A percentile compares a stretch with the other conserved stretches of the same genome.
Evolutionary conservation across 2,329 filamentous ascomycete genomes (phyloP).

Genomic region (Plenodomus biglobosus): DNA sequence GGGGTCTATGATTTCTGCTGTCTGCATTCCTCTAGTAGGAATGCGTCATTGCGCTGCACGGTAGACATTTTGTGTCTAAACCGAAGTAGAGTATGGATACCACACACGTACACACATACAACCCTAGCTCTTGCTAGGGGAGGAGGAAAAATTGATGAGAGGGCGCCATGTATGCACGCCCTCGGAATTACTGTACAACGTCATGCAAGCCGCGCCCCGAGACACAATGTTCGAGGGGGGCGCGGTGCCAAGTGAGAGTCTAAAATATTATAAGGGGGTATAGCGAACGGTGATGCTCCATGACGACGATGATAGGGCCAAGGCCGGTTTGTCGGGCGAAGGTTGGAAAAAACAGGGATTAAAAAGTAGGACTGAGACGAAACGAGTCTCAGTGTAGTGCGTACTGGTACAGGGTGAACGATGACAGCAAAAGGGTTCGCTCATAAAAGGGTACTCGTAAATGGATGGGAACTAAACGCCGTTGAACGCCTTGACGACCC

Average conservation of each 20-base stretch:
- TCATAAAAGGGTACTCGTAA: slow-evolving; percentile 31
- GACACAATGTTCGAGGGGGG: slow-evolving; percentile 11
- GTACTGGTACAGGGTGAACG: slow-evolving; percentile 38
- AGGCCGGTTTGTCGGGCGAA: slow-evolving; percentile 14
- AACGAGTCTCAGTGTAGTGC: slow-evolving; percentile 8
- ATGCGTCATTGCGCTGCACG: slow-evolving; percentile 31
- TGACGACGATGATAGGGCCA: slow-evolving; percentile 20
- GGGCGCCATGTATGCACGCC: slow-evolving; percentile 7
- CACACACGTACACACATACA: too few relatives aligned
- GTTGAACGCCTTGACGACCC: slow-evolving; percentile 21
- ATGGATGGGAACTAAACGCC: slow-evolving; percentile 21
- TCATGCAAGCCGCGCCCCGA: slow-evolving; percentile 30
- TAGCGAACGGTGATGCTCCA: slow-evolving; percentile 40
- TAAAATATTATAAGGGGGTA: slow-evolving; percentile 43
- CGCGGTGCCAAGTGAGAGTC: slow-evolving; percentile 38
- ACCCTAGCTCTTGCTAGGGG: not conserved
- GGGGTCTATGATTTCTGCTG: slow-evolving; percentile 29
- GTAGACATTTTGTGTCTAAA: slow-evolving; percentile 16
- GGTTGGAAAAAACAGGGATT: slow-evolving; percentile 2
- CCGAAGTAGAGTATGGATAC: not conserved
- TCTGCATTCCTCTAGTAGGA: slow-evolving; percentile 20
- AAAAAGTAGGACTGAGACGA: not conserved
- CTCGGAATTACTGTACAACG: slow-evolving; percentile 40
- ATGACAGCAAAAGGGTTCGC: slow-evolving; percentile 20
- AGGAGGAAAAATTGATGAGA: not conserved